A percentile compares a stretch with the other conserved stretches of the same genome.
These are phyloP conservation scores for Lyophyllum decastes DNA, from an alignment of 768 basidiomycete genomes.

Conservation along the genomic window DNA sequence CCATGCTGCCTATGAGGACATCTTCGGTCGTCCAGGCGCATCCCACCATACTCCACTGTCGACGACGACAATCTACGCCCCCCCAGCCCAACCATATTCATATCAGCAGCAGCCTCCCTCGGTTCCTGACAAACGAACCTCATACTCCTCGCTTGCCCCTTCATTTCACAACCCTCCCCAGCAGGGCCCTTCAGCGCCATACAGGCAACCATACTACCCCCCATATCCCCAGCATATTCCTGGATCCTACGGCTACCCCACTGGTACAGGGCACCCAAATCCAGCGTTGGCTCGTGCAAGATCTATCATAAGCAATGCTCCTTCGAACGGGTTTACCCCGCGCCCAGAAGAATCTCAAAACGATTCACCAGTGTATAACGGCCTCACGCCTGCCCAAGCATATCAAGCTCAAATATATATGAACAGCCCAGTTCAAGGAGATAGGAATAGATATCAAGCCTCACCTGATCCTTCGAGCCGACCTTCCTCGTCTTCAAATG, in stretches of 20 bases:
- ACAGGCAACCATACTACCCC: constrained; percentile 44
- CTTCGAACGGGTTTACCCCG: constrained; percentile 43
- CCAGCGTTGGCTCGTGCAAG: constrained; percentile 45
- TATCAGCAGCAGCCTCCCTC: constrained; percentile 41
- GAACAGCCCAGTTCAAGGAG: constrained; percentile 39
- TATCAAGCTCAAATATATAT: constrained; percentile 77
- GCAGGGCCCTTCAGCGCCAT: constrained; percentile 21
- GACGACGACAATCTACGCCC: constrained; percentile 26
- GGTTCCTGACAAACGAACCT: constrained; percentile 47
- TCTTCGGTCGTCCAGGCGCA: constrained; percentile 77
- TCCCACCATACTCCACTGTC: constrained; percentile 46
- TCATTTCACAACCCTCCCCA: constrained; percentile 28
- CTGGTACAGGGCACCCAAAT: constrained; percentile 38
- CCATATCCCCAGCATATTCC: constrained; percentile 32
- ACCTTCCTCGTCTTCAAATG: constrained; percentile 22
- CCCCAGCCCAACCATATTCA: constrained; percentile 28
- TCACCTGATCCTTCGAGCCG: constrained; percentile 29
- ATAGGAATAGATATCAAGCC: constrained; percentile 27
- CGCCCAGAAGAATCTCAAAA: constrained; percentile 54
- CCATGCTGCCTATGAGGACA: constrained; percentile 80
- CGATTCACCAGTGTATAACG: constrained; percentile 46
- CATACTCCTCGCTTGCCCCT: constrained; percentile 38
- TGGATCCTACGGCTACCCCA: constrained; percentile 23
- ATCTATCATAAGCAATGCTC: constrained; percentile 48
- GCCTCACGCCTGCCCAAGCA: constrained; percentile 76